Percentiles rank a stretch among this genome's conserved stretches.
phyloP scores from a whole-genome alignment of 2,329 filamentous ascomycete species.

The Leptographium procerum region DNA sequence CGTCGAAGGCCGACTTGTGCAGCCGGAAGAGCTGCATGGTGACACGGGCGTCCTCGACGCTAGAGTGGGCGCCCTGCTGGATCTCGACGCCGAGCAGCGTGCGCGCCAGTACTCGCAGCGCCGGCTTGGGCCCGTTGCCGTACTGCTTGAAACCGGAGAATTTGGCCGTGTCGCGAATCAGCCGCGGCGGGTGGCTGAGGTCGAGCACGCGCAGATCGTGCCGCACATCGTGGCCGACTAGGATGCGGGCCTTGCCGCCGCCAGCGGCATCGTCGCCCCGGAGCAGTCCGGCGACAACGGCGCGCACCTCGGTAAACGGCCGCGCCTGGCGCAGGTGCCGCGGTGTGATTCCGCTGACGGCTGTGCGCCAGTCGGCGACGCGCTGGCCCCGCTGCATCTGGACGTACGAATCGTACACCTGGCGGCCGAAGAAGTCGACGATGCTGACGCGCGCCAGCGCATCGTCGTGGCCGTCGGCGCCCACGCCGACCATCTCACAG shows the following conservation, averaged over 20 bases:
- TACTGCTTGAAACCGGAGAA: constrained; percentile 64
- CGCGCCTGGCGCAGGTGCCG: constrained; percentile 60
- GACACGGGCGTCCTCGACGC: constrained; percentile 70
- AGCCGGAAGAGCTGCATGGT: constrained; percentile 81
- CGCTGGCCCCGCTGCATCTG: constrained; percentile 60
- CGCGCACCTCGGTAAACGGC: constrained; percentile 66
- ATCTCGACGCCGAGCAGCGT: constrained; percentile 51
- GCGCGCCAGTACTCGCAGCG: constrained; percentile 45
- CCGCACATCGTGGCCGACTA: constrained; percentile 75
- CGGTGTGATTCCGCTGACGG: constrained; percentile 69
- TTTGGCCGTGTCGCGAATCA: constrained; percentile 76
- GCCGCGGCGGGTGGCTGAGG: constrained; percentile 64
- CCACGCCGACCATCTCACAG: constrained; percentile 96
- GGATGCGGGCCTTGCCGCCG: constrained; percentile 34
- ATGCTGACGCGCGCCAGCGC: constrained; percentile 77
- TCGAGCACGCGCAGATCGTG: constrained; percentile 69
- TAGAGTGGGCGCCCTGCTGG: constrained; percentile 53
- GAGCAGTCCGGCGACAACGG: constrained; percentile 57
- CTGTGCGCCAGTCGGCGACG: constrained; percentile 84
- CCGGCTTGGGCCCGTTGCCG: constrained; percentile 56
- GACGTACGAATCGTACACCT: constrained; percentile 92
- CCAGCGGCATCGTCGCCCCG: constrained; percentile 27
- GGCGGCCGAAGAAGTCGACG: constrained; percentile 86
- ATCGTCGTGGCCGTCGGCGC: constrained; percentile 56
- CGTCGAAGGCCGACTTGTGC: constrained; percentile 76